Conservation (phyloP, 345 rosid species). For the Salix brachista region DNA sequence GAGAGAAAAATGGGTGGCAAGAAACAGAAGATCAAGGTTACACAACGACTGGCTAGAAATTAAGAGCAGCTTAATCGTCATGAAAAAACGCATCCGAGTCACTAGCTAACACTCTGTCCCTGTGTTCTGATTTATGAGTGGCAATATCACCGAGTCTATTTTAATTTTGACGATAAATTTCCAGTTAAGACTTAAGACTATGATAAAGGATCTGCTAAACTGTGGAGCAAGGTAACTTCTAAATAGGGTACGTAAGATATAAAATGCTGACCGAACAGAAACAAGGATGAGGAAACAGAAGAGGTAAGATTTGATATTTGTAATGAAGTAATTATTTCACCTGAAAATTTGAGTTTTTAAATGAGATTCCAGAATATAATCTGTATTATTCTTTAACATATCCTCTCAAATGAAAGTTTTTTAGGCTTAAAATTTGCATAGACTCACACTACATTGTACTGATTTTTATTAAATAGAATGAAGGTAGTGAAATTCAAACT, state of each 20-base stretch:
- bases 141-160: background rate
- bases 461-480: too few species aligned
- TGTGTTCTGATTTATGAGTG: background rate
- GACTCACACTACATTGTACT: too few species aligned
- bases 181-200: background rate
- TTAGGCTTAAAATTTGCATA: too few species aligned
- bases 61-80: background rate
- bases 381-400: too few species aligned
- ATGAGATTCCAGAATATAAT: too few species aligned
- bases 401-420: accelerated
- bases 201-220: too few species aligned
- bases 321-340: too few species aligned
- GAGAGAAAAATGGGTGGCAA: background rate
- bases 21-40: background rate
- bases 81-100: background rate
- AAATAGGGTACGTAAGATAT: too few species aligned
- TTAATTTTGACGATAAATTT: too few species aligned
- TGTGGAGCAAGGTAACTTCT: background rate
- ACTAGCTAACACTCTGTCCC: background rate
- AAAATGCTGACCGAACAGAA: background rate
- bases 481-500: too few species aligned
- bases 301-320: background rate
- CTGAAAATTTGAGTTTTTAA: too few species aligned
- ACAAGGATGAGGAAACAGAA: background rate
- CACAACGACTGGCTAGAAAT: background rate